Conservation (phyloP, 768 basidiomycete genomes). For the Leucocoprinus birnbaumii region DNA sequence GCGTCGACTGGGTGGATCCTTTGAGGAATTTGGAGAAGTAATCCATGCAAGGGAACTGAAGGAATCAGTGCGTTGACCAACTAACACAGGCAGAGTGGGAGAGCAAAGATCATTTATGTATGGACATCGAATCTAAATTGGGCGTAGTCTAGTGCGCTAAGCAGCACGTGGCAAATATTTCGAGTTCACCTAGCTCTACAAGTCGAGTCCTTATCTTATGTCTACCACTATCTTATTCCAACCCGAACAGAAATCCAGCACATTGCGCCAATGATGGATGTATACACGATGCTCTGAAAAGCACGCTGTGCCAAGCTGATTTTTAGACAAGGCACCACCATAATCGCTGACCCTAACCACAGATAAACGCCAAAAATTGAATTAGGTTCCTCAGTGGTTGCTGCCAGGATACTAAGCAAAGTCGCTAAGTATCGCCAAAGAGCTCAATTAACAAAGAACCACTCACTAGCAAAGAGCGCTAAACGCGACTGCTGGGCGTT, state of each 20-base stretch:
- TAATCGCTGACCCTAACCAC: conserved; percentile 4
- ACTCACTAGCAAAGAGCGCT: conserved; percentile 16
- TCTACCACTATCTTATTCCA: background rate
- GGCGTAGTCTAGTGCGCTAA: background rate
- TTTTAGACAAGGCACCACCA: conserved; percentile 11
- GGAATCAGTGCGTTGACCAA: background rate
- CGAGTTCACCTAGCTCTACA: no score
- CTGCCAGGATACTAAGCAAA: conserved; percentile 3
- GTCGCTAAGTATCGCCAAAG: background rate
- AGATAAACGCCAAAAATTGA: conserved; percentile 13
- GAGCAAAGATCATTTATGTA: background rate
- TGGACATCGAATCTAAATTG: background rate
- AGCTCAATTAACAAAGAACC: background rate
- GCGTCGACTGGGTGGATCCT: conserved; percentile 35
- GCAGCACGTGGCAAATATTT: background rate
- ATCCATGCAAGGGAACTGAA: conserved; percentile 63
- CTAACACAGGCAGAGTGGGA: background rate
- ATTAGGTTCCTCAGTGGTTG: conserved; percentile 8
- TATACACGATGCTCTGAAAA: conserved; percentile 11
- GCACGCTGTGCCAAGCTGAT: conserved; percentile 10
- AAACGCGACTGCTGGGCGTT: conserved; percentile 11
- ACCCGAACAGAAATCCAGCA: conserved; percentile 10
- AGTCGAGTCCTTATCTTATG: no score
- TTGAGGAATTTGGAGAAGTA: conserved; percentile 83
- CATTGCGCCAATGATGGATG: conserved; percentile 5